Evolutionary conservation across 2,329 filamentous ascomycete genomes (phyloP).

Genomic region (Pseudopithomyces maydicus): DNA sequence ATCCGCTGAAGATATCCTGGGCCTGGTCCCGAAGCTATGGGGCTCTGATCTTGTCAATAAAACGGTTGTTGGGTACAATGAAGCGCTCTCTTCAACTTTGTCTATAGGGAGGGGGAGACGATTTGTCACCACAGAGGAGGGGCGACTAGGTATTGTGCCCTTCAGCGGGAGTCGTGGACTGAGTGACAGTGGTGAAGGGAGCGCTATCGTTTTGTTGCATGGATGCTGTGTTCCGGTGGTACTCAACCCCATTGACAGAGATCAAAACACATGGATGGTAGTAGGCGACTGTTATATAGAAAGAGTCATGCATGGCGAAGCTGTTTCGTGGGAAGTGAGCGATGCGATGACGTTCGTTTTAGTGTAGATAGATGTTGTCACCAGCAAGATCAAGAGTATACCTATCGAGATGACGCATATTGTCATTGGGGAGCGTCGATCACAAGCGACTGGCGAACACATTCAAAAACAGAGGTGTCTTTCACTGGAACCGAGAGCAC

Average conservation of each 20-base stretch:
- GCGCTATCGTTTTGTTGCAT: slow-evolving; percentile 18
- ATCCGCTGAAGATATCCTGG: slow-evolving; percentile 16
- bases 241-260: slow-evolving; percentile 12
- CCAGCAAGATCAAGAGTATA: not conserved
- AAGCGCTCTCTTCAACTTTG: slow-evolving; percentile 8
- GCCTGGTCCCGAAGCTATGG: slow-evolving; percentile 1
- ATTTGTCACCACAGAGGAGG: slow-evolving; percentile 16
- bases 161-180: slow-evolving; percentile 11
- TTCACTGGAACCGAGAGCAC: too few relatives aligned
- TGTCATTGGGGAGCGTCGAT: not conserved
- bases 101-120: slow-evolving; percentile 16
- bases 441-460: too few relatives aligned
- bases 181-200: slow-evolving; percentile 2
- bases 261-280: slow-evolving; percentile 16
- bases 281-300: slow-evolving; percentile 23
- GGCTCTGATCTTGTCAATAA: not conserved
- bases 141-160: slow-evolving; percentile 17
- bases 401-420: not conserved
- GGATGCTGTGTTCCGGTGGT: slow-evolving; percentile 23
- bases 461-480: too few relatives aligned
- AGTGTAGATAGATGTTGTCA: slow-evolving; percentile 1
- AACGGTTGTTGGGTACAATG: slow-evolving; percentile 1
- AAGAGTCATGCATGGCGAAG: slow-evolving; percentile 22
- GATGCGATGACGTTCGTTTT: slow-evolving; percentile 16
- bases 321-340: slow-evolving; percentile 12